These are phyloP conservation scores for Fraxinus quadrangulata DNA, from an alignment of 257 asterid genomes.

Conservation along the genomic window DNA sequence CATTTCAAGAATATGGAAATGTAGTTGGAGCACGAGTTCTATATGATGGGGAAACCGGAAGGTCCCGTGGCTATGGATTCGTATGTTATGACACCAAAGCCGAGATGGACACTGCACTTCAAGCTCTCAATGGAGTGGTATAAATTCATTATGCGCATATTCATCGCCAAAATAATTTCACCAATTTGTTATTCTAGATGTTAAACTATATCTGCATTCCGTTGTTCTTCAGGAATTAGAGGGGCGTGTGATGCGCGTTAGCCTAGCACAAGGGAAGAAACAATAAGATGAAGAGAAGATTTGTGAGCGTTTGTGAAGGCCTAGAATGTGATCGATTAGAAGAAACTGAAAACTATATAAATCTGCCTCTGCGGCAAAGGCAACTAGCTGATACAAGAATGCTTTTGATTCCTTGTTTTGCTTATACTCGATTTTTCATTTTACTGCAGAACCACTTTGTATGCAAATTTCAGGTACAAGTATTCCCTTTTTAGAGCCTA, in stretches of 20 bases:
- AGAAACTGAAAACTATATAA: slow-evolving; percentile 6
- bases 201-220: too few species aligned
- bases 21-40: slow-evolving; percentile 84
- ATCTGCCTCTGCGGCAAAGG: slow-evolving; percentile 23
- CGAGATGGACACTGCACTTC: slow-evolving; percentile 76
- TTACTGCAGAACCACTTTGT: background rate
- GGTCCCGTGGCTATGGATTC: slow-evolving; percentile 93
- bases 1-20: slow-evolving; percentile 63
- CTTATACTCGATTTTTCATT: slow-evolving; percentile 3
- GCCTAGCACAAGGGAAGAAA: slow-evolving; percentile 78
- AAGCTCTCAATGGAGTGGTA: slow-evolving; percentile 84
- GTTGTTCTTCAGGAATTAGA: slow-evolving; percentile 63
- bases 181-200: background rate
- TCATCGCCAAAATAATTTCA: background rate
- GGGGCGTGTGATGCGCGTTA: slow-evolving; percentile 72
- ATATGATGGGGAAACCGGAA: slow-evolving; percentile 78
- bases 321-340: background rate
- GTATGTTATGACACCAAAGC: slow-evolving; percentile 58
- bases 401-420: background rate
- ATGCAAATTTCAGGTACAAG: background rate
- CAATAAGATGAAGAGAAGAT: slow-evolving; percentile 30
- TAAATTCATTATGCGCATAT: background rate
- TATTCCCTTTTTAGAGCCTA: background rate
- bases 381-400: background rate
- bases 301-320: slow-evolving; percentile 23